Conservation (phyloP, 1,284 basidiomycete genomes). For the Ganoderma resinaceum region DNA sequence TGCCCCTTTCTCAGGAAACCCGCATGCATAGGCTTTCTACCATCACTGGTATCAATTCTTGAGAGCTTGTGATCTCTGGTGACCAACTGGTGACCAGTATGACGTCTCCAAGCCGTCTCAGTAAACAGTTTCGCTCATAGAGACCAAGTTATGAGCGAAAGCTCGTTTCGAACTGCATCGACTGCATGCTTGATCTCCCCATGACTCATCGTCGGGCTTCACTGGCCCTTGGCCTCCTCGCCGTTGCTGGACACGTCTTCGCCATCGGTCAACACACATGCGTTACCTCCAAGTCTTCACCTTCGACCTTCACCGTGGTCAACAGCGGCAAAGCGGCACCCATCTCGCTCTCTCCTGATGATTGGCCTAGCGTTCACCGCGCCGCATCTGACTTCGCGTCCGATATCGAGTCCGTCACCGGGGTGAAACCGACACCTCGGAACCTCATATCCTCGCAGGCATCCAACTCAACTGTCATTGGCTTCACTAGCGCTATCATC, state of each 20-base stretch:
- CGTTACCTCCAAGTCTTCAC: constrained; percentile 40
- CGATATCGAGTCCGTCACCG: constrained; percentile 69
- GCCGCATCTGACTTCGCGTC: constrained; percentile 65
- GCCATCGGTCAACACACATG: constrained; percentile 44
- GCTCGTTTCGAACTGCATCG: not conserved
- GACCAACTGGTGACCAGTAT: too few species aligned
- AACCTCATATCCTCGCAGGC: constrained; percentile 47
- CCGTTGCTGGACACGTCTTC: constrained; percentile 22
- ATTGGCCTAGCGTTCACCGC: constrained; percentile 71
- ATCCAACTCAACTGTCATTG: constrained; percentile 21
- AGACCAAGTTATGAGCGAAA: not conserved
- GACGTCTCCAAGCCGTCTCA: too few species aligned
- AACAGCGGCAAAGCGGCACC: constrained; percentile 52
- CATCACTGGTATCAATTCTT: constrained; percentile 6
- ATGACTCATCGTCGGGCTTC: constrained; percentile 9
- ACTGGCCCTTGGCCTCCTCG: constrained; percentile 13
- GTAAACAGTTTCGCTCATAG: not conserved
- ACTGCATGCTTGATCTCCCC: not conserved
- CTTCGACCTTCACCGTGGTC: constrained; percentile 50
- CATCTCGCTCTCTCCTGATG: constrained; percentile 59
- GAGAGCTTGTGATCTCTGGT: not conserved
- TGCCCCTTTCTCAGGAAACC: too few species aligned
- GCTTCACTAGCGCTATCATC: constrained; percentile 54
- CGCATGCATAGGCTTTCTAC: not conserved
- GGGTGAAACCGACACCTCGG: constrained; percentile 51